These are phyloP conservation scores for Stereocaulon alpinum DNA, from an alignment of 495 filamentous ascomycete genomes.

Conservation along the genomic window DNA sequence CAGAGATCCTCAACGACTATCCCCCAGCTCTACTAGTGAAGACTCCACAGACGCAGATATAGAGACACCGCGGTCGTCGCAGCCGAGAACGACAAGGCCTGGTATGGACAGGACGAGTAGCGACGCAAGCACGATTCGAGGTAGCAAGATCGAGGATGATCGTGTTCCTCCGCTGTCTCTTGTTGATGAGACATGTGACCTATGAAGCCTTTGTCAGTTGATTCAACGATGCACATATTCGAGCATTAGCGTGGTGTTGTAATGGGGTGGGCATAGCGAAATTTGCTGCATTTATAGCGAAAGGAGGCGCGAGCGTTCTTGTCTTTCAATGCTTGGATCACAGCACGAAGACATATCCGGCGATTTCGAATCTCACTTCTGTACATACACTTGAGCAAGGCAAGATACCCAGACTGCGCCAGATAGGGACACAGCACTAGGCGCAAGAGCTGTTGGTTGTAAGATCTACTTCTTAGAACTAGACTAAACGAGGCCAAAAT, in stretches of 20 bases:
- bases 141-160: constrained; percentile 4
- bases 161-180: constrained; percentile 11
- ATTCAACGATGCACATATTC: background rate
- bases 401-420: too few relatives aligned
- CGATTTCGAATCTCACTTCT: too few relatives aligned
- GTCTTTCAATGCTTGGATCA: too few relatives aligned
- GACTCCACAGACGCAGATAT: background rate
- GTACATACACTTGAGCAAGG: too few relatives aligned
- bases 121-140: background rate
- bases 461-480: too few relatives aligned
- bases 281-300: background rate
- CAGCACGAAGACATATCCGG: too few relatives aligned
- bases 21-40: background rate
- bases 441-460: too few relatives aligned
- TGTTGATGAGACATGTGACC: constrained; percentile 1
- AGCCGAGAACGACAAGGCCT: background rate
- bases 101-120: constrained; percentile 3
- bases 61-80: background rate
- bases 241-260: constrained; percentile 1
- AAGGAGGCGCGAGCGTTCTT: background rate
- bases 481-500: too few relatives aligned
- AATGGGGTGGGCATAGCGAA: background rate
- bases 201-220: background rate
- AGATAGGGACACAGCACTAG: too few relatives aligned
- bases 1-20: constrained; percentile 5